Evolutionary conservation across 768 basidiomycete species (phyloP), one percentile per base, ranked within the genome.

Genomic region (Hortiboletus campestris): DNA sequence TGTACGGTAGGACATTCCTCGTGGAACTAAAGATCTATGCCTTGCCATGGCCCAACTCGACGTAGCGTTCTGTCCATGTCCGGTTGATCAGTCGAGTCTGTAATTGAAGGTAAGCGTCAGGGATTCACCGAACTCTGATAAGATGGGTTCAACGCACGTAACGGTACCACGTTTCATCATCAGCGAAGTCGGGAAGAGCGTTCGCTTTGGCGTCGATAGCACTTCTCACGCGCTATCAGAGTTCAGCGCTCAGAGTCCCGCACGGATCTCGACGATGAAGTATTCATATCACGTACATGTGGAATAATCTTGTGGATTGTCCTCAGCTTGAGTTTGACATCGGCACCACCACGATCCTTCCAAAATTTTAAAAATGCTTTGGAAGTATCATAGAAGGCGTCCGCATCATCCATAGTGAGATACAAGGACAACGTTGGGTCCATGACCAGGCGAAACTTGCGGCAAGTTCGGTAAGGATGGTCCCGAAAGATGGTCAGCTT

Each of bases 331-430:
- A 63, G 63, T 50, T 46, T 69, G 20, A 64, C 31, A 4, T 56
- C 41, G 12, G 64, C 51, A 3, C 72, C 54, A 9, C 70, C 66
- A 47, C 68, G 63, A 38, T 64, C 58, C 36, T 62, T 65, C 57
- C 77, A 65, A 61, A 70, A 78, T 44, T 59, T 56, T 28, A 57
- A 50, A 55, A 80, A 80, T 3, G 72, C 59, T 39, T 60, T 53
- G 9, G 72, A 79, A 46, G 64, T 74, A 34, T 80, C 78, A 53
- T 77, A 69, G 16, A 74, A 46, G 6, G 57, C 55, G 13, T 68
- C 60, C 1, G 59, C 25, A n/a, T 55, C 55, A 22, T 39, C 3
- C 60, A 58, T 44, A 19, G 60, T 41, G 6, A 67, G 48, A 35
- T 34, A 58, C 3, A 47, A 1, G 7, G 51, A 32, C 13, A 51